Conservation (phyloP, 306 rosid genomes). For the Psophocarpus tetragonolobus region DNA sequence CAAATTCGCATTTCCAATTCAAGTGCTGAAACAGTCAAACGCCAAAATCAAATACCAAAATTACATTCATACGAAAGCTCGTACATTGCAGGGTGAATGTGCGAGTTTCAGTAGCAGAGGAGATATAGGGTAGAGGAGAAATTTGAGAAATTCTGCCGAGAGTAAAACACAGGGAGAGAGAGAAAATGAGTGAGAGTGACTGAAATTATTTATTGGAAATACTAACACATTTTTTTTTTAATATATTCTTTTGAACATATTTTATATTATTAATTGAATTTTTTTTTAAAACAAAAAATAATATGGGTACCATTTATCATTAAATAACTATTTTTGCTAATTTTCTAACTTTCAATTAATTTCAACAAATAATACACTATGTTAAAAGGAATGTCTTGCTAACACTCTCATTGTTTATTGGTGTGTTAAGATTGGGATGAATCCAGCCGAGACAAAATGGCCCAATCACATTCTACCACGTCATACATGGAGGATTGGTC, state of each 20-base stretch:
- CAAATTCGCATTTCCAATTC: constrained; percentile 59
- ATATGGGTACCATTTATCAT: no score
- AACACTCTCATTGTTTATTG: constrained; percentile 76
- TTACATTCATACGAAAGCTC: constrained; percentile 58
- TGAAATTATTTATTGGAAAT: no score
- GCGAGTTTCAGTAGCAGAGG: constrained; percentile 46
- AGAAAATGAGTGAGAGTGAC: constrained; percentile 53
- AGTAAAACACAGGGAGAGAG: constrained; percentile 45
- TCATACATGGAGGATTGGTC: constrained; percentile 19
- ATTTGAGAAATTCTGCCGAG: constrained; percentile 55
- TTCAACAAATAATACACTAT: no score
- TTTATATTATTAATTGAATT: no score
- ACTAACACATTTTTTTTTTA: no score
- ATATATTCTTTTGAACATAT: no score
- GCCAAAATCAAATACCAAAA: constrained; percentile 23
- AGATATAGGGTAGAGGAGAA: constrained; percentile 39
- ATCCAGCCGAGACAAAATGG: constrained; percentile 70
- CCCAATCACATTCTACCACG: constrained; percentile 62
- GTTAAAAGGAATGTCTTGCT: no score
- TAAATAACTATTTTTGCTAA: no score
- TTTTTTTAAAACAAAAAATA: no score
- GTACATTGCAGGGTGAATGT: constrained; percentile 47
- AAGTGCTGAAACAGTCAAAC: neutral
- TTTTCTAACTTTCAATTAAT: no score
- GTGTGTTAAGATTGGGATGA: constrained; percentile 75